Conservation (phyloP, 139 green algal genomes). For the Chlamydomonas sphaeroides region DNA sequence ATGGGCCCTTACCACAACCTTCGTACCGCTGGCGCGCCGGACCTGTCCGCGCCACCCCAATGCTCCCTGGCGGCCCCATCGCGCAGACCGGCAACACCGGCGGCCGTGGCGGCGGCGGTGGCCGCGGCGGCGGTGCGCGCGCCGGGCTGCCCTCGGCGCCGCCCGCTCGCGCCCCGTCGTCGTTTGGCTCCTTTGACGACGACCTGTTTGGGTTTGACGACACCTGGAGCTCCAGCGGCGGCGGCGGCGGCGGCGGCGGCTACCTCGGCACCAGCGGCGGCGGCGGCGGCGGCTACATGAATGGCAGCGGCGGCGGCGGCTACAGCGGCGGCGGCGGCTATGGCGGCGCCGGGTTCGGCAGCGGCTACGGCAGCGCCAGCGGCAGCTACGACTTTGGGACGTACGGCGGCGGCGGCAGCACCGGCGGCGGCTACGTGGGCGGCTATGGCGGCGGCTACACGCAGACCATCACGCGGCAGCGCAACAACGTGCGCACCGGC, state of each 20-base stretch:
- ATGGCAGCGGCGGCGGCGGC: not conserved
- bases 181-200: not conserved
- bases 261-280: not conserved
- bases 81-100: no score
- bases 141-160: not conserved
- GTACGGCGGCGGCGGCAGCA: not conserved
- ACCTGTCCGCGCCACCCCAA: not conserved
- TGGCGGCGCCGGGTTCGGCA: not conserved
- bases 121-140: not conserved
- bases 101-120: not conserved
- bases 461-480: no score
- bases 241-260: not conserved
- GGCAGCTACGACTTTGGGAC: not conserved
- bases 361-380: not conserved
- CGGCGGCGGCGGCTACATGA: not conserved
- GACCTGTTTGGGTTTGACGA: constrained; percentile 31
- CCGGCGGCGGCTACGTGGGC: not conserved
- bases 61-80: no score
- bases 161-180: not conserved
- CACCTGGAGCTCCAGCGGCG: not conserved
- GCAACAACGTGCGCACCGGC: no score
- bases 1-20: no score
- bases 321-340: not conserved
- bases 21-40: no score
- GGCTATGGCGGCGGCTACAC: not conserved